A percentile compares a stretch with the other conserved stretches of the same genome.
Conservation (phyloP, 768 basidiomycete species). For the Suillus variegatus region DNA sequence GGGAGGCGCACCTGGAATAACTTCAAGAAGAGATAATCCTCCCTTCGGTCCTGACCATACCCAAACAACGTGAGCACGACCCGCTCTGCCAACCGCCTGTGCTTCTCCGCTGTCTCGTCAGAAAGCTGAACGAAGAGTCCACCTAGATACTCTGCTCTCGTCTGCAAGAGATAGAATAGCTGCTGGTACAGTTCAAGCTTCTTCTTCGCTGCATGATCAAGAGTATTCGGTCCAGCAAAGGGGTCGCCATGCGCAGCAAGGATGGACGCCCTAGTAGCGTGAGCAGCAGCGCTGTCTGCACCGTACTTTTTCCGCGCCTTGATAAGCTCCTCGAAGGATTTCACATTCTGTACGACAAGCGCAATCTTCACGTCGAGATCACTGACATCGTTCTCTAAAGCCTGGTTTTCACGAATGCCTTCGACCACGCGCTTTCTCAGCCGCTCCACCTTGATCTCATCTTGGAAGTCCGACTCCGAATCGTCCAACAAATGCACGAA, state of each 20-base stretch:
- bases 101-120: slow-evolving; percentile 67
- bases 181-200: slow-evolving; percentile 97
- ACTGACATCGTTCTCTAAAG: slow-evolving; percentile 86
- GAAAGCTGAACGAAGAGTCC: slow-evolving; percentile 70
- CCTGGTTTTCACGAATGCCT: slow-evolving; percentile 88
- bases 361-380: slow-evolving; percentile 97
- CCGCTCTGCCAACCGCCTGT: slow-evolving; percentile 76
- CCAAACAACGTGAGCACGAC: slow-evolving; percentile 89
- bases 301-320: slow-evolving; percentile 68
- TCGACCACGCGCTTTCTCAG: slow-evolving; percentile 88
- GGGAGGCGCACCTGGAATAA: slow-evolving; percentile 75
- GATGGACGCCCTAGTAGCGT: slow-evolving; percentile 78
- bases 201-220: slow-evolving; percentile 83
- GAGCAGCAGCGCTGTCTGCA: slow-evolving; percentile 67
- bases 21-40: slow-evolving; percentile 91
- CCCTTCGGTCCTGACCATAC: slow-evolving; percentile 92
- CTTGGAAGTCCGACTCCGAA: slow-evolving; percentile 95
- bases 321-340: slow-evolving; percentile 87
- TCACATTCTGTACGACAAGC: slow-evolving; percentile 92
- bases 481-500: slow-evolving; percentile 98
- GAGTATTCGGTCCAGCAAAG: slow-evolving; percentile 80
- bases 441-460: slow-evolving; percentile 92
- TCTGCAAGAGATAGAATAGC: slow-evolving; percentile 93
- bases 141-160: slow-evolving; percentile 80
- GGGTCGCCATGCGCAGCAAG: slow-evolving; percentile 91